Conservation (phyloP, 1,284 basidiomycete species). For the Puccinia hordei region DNA sequence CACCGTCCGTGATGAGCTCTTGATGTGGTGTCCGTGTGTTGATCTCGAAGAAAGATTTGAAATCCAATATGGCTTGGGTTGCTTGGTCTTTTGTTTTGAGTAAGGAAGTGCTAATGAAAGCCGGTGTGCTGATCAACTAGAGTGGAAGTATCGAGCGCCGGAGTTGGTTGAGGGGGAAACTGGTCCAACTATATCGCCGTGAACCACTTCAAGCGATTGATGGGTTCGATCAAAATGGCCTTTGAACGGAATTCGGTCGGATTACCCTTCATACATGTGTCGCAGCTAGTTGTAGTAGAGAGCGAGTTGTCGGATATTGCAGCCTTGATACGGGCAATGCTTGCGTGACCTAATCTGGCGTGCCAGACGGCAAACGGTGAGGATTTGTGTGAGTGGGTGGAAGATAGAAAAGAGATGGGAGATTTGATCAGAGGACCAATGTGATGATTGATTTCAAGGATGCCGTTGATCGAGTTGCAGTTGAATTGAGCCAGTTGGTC, state of each 20-base stretch:
- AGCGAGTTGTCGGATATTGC: background rate
- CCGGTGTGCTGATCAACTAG: background rate
- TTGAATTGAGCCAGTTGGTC: background rate
- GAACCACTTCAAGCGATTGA: background rate
- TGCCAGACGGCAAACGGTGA: background rate
- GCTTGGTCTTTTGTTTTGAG: background rate
- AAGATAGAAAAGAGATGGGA: too few species aligned
- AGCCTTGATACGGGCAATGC: background rate
- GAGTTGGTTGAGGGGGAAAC: background rate
- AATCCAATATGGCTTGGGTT: background rate
- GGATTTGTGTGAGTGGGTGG: too few species aligned
- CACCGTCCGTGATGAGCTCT: background rate
- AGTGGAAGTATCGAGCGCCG: too few species aligned
- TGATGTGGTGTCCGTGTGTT: background rate
- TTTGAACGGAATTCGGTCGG: background rate
- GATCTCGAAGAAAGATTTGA: background rate
- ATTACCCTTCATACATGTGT: too few species aligned
- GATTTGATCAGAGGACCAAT: too few species aligned
- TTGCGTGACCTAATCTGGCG: background rate
- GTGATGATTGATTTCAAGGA: background rate
- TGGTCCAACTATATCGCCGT: conserved; percentile 3
- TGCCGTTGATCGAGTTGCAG: background rate
- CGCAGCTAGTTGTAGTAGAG: too few species aligned
- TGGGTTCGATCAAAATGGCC: background rate
- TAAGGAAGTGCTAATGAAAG: background rate